phyloP scores from a whole-genome alignment of 306 rosid species.

The Dryas alaskensis region DNA sequence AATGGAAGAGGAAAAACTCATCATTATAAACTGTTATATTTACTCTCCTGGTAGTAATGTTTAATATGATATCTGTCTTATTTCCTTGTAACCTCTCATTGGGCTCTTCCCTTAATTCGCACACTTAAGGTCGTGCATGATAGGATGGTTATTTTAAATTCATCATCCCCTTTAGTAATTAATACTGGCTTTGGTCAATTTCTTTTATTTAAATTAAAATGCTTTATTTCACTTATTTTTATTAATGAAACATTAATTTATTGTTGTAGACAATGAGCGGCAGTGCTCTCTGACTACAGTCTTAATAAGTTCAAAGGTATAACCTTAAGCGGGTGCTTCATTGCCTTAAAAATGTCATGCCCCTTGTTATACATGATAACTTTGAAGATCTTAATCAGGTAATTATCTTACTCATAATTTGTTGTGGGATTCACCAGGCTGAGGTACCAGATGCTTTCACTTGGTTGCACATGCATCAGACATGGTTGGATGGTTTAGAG shows the following conservation, averaged over 20 bases:
- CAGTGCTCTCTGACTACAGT: conserved; percentile 58
- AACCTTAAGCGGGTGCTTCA: not conserved
- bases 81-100: conserved; percentile 2
- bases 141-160: not conserved
- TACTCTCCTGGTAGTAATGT: too few relatives aligned
- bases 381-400: not conserved
- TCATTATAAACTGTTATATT: too few relatives aligned
- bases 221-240: not conserved
- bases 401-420: conserved; percentile 10
- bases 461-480: conserved; percentile 77
- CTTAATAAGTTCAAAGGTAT: conserved; percentile 58
- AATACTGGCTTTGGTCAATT: not conserved
- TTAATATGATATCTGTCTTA: too few relatives aligned
- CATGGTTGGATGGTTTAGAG: conserved; percentile 54
- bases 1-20: too few relatives aligned
- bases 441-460: conserved; percentile 38
- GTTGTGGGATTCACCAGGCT: conserved; percentile 38
- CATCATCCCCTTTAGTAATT: not conserved
- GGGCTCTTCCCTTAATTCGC: not conserved
- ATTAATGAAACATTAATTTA: conserved; percentile 17
- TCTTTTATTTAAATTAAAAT: not conserved
- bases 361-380: not conserved
- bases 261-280: conserved; percentile 37
- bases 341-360: not conserved
- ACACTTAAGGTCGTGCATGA: not conserved